These are phyloP conservation scores for Coleophoma crateriformis DNA, from an alignment of 2,329 filamentous ascomycete species.

Conservation along the genomic window DNA sequence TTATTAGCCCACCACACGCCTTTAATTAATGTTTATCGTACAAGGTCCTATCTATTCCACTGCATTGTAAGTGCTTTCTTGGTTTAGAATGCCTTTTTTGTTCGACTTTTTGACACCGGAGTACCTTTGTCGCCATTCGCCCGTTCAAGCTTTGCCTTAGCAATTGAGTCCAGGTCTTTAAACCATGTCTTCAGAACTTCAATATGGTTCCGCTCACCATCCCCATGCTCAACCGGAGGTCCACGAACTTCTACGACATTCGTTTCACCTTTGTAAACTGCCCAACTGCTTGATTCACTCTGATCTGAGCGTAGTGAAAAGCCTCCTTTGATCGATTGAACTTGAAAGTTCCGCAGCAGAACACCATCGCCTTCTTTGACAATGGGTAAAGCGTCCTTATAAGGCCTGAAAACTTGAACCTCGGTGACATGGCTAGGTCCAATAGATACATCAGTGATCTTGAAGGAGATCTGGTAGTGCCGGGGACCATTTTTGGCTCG, in stretches of 20 bases:
- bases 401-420: slow-evolving; percentile 53
- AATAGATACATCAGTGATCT: slow-evolving; percentile 49
- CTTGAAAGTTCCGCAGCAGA: slow-evolving; percentile 50
- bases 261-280: slow-evolving; percentile 45
- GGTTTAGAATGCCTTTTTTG: not conserved
- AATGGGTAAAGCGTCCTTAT: slow-evolving; percentile 49
- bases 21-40: too few species aligned
- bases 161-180: slow-evolving; percentile 36
- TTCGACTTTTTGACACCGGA: not conserved
- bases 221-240: slow-evolving; percentile 51
- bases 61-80: too few species aligned
- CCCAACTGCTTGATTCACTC: slow-evolving; percentile 55
- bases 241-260: slow-evolving; percentile 48
- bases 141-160: slow-evolving; percentile 41
- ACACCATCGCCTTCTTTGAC: slow-evolving; percentile 52
- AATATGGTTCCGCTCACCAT: slow-evolving; percentile 44
- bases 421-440: slow-evolving; percentile 44
- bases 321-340: slow-evolving; percentile 47
- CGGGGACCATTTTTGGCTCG: slow-evolving; percentile 52
- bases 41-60: too few species aligned
- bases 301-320: slow-evolving; percentile 44
- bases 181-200: slow-evolving; percentile 41
- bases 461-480: slow-evolving; percentile 54
- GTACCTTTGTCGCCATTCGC: slow-evolving; percentile 31
- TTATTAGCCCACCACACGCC: too few species aligned